Percentiles rank a stretch among this genome's conserved stretches.
phyloP scores from a whole-genome alignment of 148 eudicot genomes.

The Silene uniflora region DNA sequence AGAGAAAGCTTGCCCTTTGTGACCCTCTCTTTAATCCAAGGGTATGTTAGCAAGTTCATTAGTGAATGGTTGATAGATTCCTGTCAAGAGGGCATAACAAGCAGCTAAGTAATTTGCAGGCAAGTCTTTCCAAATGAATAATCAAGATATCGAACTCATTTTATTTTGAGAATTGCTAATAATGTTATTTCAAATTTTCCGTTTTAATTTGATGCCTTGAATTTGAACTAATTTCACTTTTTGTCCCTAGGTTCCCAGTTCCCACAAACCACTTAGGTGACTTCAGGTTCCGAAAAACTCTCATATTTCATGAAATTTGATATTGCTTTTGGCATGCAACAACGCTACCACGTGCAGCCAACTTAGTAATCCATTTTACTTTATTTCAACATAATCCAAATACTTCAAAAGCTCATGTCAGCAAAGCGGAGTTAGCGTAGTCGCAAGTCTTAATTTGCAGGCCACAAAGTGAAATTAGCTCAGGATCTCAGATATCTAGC shows the following conservation, averaged over 20 bases:
- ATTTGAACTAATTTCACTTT: not conserved
- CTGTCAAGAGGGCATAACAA: constrained; percentile 31
- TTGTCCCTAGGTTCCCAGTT: not conserved
- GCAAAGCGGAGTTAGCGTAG: too few species aligned
- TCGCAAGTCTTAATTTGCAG: too few species aligned
- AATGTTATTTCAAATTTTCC: not conserved
- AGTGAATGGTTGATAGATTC: constrained; percentile 82
- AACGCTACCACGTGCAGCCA: too few species aligned
- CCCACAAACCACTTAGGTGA: not conserved
- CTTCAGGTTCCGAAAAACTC: not conserved
- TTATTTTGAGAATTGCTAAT: not conserved
- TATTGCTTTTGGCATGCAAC: not conserved
- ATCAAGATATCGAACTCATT: not conserved
- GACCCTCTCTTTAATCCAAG: constrained; percentile 91
- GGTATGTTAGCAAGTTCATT: constrained; percentile 76
- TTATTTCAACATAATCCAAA: too few species aligned
- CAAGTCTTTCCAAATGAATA: not conserved
- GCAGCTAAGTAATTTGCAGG: not conserved
- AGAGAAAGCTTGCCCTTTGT: constrained; percentile 56
- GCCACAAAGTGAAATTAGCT: not conserved
- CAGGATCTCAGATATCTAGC: not conserved
- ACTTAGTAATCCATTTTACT: too few species aligned
- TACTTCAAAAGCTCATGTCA: too few species aligned
- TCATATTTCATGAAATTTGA: not conserved
- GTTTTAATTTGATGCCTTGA: not conserved